Base-by-base conservation (phyloP, 345 rosid genomes). In the Leavenworthia alabamica region DNA sequence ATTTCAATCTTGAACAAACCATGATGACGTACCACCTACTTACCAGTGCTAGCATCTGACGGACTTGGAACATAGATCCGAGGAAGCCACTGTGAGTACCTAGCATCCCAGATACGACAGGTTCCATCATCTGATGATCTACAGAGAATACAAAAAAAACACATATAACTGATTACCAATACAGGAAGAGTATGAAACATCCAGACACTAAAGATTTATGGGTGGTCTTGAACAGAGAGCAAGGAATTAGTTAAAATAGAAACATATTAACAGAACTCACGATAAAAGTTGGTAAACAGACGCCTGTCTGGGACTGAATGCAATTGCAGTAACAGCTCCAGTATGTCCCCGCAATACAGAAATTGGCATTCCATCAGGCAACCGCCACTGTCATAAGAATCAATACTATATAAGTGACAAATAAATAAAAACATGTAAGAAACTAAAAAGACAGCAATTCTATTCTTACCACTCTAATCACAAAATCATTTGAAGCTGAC, bases 41-140 rank as follows among this genome's bases (percentile, higher is more conserved):
- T 77, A 93, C 97, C 99, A 43, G 80, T 68, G 58, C 72, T 62
- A 62, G 77, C 67, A 79, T 82, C 88, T 37, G 81, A 73, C 62
- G 89, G 95, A 67, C 80, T 86, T 45, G 99, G 97, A 61, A 78
- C 72, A 72, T 82, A 93, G 44, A 86, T 76, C 26, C 83, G 84
- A 40, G 95, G 90, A 70, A 78, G 80, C 62, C 73, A 74, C 16
- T 80, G 85, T 62, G 97, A 89, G 78, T 56, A 76, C 73, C 97
- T 85, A 68, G 95, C 90, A 80, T 93, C 99, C 99, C 99, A 93
- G 64, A 93, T 84, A 73, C 97, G 88, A 77, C 96, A 93, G 63
- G 99, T 93, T 71, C 99, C 97, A 76, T 93, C 99, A 76, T 93
- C 99, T 5, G 99, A 87, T 67, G 99, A 87, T 79, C 99, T 93